Percentiles rank a stretch among this genome's conserved stretches.
Evolutionary conservation across 257 asterid species (phyloP).

Genomic region (Mentha longifolia): DNA sequence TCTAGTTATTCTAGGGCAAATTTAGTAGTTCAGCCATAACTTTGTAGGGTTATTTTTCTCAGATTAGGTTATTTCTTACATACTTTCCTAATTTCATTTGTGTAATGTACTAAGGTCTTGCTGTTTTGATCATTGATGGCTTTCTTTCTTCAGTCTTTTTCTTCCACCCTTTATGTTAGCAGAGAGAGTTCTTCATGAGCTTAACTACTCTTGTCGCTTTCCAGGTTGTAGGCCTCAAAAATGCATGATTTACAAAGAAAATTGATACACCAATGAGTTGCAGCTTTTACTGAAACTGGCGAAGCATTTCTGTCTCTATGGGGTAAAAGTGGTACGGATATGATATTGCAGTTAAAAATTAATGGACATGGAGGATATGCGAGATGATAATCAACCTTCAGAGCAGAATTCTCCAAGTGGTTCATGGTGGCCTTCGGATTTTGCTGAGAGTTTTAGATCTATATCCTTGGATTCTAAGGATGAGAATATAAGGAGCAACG

Average conservation of each 20-base stretch:
- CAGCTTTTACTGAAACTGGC: conserved; percentile 32
- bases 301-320: conserved; percentile 36
- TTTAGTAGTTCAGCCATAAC: conserved; percentile 12
- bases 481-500: conserved; percentile 49
- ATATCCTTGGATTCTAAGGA: conserved; percentile 65
- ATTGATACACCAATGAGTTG: conserved; percentile 31
- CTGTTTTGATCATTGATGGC: neutral
- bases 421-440: conserved; percentile 77
- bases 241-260: conserved; percentile 28
- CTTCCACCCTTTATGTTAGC: neutral
- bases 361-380: conserved; percentile 63
- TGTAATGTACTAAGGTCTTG: conserved; percentile 16
- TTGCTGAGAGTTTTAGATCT: conserved; percentile 73
- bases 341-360: conserved; percentile 46
- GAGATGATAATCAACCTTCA: conserved; percentile 58
- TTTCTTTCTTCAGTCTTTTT: conserved; percentile 6
- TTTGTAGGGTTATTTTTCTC: conserved; percentile 8
- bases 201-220: conserved; percentile 33
- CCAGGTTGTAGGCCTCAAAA: conserved; percentile 58
- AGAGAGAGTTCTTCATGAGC: conserved; percentile 8
- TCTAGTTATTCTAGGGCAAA: conserved; percentile 9
- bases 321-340: conserved; percentile 43
- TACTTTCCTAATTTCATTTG: neutral
- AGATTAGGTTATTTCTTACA: conserved; percentile 17
- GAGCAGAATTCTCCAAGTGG: conserved; percentile 66